Base-by-base conservation (phyloP, 208 protist species). In the Vickermania ingenoplastis region DNA sequence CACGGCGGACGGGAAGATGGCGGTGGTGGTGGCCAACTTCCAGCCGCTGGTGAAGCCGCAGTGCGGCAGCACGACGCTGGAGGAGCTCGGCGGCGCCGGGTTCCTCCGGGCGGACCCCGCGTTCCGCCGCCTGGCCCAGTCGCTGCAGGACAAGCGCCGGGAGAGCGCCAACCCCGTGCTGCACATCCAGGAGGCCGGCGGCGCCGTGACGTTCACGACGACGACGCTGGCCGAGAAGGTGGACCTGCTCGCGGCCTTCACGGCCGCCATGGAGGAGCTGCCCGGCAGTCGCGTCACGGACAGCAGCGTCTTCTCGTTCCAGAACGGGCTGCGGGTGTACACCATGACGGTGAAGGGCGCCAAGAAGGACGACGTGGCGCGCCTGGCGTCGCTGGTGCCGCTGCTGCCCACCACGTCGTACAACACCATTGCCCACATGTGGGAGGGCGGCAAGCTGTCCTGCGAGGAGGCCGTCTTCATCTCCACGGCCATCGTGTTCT, bases 271-370 rank as follows among this genome's bases (percentile, higher is more conserved):
- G 48, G 68, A 87, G 58, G 82, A 89, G 68, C 83, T 79, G 49
- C 48, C 64, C 29, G 69, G 71, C 17, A 63, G 65, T 0, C 69
- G 78, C 59, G 72, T 88, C 48, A 52, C 74, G 57, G 67, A 61
- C 27, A 70, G 70, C 54, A 68, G 73, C 31, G 82, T 64, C 48
- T 81, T 86, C 67, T 82, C 69, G 52, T 92, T 95, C 72, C 66
- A 78, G 45, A 95, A 91, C 70, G 81, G 77, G 27, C 65, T 80
- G 57, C 71, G 78, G 55, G 68, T 87, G 54, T 95, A 95, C 72
- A 71, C 57, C 54, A 83, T 92, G 54, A 69, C 79, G 52, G 41
- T 92, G 51, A 28, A 55, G 14, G 75, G 79, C 54, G 70, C 73
- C 22, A 71, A 63, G 2, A 61, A 25, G 2, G 41, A 60, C 23